Base-by-base conservation (phyloP, 2,329 filamentous ascomycete genomes). In the Colletotrichum scovillei region DNA sequence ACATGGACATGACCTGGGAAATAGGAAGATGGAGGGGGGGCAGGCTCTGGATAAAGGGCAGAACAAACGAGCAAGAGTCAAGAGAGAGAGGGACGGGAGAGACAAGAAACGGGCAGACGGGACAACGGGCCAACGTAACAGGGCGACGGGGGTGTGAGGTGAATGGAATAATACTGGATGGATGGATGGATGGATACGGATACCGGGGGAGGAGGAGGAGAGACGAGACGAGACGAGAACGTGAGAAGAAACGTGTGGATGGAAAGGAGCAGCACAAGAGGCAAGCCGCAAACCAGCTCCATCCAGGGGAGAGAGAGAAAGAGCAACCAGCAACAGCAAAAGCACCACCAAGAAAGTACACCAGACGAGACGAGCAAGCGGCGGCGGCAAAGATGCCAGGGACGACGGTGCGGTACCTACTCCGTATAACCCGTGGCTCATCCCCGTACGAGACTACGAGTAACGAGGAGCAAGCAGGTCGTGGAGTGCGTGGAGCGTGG, bases 1-100 rank as follows among this genome's bases (percentile, higher is more conserved):
- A 73, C 70, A 57, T 52, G 24, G 42, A 49, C 28, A 63, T 19
- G 46, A 19, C 60, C 42, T 28, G 26, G 70, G 60, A 35, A 63
- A n/a, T 49, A 46, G 66, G 38, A 42, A 73, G 60, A 53, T 46
- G 69, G 49, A 30, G 12, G 19, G 32, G 53, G 30, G 63, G 22
- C 26, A 28, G 22, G 26, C 26, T 22, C 22, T 42, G 49, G 16
- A 65, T 42, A 42, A 56, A 38, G 52, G 30, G 63, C 24, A 56
- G 19, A 52, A 32, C 49, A 42, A 49, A 42, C 63, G n/a, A 42
- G 30, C 49, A 49, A 30, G 62, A 26, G 22, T n/a, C 35, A 28
- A 28, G 35, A 46, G 57, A 62, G 35, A 28, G 59, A 62, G 38
- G 1, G 59, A 52, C 42, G 42, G 28, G 42, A 63, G 60, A 63